A percentile compares a stretch with the other conserved stretches of the same genome.
Conservation (phyloP, 352 stramenopile species). For the Phytophthora quininea region DNA sequence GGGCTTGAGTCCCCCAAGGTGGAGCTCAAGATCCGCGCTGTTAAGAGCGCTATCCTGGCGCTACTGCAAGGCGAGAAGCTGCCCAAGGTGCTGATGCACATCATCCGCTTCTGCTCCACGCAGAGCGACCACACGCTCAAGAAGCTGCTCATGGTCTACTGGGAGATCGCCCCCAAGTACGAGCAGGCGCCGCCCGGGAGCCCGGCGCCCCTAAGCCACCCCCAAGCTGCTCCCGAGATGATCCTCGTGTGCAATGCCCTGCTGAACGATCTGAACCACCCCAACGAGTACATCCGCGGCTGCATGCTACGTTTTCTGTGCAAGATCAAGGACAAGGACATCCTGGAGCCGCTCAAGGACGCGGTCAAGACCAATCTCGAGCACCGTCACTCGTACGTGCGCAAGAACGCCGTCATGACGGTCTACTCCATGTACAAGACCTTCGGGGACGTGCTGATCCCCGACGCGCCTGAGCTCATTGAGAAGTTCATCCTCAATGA, state of each 20-base stretch:
- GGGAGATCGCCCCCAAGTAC: conserved; percentile 99
- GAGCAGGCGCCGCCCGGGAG: conserved; percentile 68
- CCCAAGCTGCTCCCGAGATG: conserved; percentile 99
- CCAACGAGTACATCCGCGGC: conserved; percentile 99
- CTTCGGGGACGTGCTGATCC: conserved; percentile 94
- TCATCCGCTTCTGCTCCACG: conserved; percentile 99
- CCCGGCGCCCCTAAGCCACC: conserved; percentile 39
- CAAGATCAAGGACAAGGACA: conserved; percentile 99
- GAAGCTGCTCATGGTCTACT: conserved; percentile 99
- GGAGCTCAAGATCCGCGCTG: conserved; percentile 96
- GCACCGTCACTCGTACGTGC: conserved; percentile 98
- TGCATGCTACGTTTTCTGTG: conserved; percentile 99
- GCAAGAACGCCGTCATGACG: conserved; percentile 98
- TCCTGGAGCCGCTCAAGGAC: conserved; percentile 88
- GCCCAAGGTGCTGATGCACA: conserved; percentile 99
- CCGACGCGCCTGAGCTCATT: conserved; percentile 98
- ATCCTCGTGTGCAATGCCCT: conserved; percentile 99
- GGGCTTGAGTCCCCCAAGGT: conserved; percentile 95
- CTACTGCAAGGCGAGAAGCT: conserved; percentile 98
- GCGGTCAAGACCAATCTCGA: conserved; percentile 97
- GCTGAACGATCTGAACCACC: conserved; percentile 99
- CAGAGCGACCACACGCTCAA: conserved; percentile 99
- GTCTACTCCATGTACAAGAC: conserved; percentile 98
- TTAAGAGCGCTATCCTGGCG: conserved; percentile 99
- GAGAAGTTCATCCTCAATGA: conserved; percentile 94